These are phyloP conservation scores for Suillus tomentosus DNA, from an alignment of 768 basidiomycete species.

Conservation along the genomic window DNA sequence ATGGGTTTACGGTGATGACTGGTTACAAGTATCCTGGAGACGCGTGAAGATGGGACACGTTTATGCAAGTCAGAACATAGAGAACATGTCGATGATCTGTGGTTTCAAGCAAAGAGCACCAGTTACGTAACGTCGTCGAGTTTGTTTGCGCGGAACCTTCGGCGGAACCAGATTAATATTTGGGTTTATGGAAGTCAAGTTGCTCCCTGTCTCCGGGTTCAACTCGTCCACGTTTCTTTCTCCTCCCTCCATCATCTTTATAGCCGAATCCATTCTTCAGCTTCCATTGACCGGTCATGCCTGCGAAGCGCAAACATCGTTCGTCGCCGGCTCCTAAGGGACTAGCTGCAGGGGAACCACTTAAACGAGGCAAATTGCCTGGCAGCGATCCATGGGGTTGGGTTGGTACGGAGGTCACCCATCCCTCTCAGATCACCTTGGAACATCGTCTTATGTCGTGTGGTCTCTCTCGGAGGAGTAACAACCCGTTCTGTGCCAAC, in stretches of 20 bases:
- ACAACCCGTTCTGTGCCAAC: slow-evolving; percentile 57
- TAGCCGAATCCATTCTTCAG: background rate
- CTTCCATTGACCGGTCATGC: slow-evolving; percentile 39
- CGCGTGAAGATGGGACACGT: slow-evolving; percentile 1
- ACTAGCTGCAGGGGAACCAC: slow-evolving; percentile 59
- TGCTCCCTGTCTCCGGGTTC: slow-evolving; percentile 5
- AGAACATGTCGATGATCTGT: slow-evolving; percentile 3
- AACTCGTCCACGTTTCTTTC: slow-evolving; percentile 10
- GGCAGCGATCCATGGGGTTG: slow-evolving; percentile 69
- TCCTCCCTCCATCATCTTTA: background rate
- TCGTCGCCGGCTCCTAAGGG: slow-evolving; percentile 49
- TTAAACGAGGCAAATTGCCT: slow-evolving; percentile 59
- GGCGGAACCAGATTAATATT: slow-evolving; percentile 8
- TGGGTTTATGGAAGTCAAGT: slow-evolving; percentile 7
- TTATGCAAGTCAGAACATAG: slow-evolving; percentile 2
- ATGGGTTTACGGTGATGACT: slow-evolving; percentile 10
- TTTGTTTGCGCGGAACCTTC: background rate
- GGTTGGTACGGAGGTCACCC: slow-evolving; percentile 68
- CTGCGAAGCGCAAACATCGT: slow-evolving; percentile 60
- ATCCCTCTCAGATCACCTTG: slow-evolving; percentile 58
- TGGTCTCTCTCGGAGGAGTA: slow-evolving; percentile 58
- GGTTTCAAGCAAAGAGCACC: background rate
- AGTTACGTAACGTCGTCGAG: slow-evolving; percentile 3
- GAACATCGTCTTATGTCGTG: slow-evolving; percentile 71
- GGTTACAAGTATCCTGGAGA: background rate